A percentile compares a stretch with the other conserved stretches of the same genome.
These are phyloP conservation scores for Neonectria ditissima DNA, from an alignment of 2,329 filamentous ascomycete species.

Conservation along the genomic window DNA sequence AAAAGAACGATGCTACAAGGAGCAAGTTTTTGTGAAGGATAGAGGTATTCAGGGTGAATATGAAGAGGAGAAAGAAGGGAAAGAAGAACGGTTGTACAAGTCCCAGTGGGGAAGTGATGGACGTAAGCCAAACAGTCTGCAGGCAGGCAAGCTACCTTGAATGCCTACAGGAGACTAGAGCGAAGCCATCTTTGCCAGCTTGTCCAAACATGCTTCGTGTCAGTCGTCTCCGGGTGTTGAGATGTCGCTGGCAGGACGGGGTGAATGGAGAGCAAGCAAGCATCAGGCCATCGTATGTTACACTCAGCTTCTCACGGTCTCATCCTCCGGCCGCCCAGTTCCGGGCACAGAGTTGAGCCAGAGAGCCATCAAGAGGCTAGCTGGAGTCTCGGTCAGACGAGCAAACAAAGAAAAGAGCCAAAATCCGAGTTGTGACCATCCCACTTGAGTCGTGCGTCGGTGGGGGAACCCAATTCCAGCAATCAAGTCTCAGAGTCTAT, in stretches of 20 bases:
- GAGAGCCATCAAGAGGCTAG: neutral
- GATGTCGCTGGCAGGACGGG: neutral
- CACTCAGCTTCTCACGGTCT: constrained; percentile 11
- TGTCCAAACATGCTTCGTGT: neutral
- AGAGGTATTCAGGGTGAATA: neutral
- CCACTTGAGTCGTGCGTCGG: neutral
- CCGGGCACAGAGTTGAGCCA: neutral
- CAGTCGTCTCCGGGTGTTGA: constrained; percentile 11
- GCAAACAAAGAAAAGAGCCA: neutral
- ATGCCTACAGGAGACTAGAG: neutral
- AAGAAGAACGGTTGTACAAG: constrained; percentile 2
- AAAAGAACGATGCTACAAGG: neutral
- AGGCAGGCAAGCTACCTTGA: neutral
- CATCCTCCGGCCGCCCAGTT: neutral
- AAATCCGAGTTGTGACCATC: constrained; percentile 2
- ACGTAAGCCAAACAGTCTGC: neutral
- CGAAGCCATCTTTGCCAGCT: neutral
- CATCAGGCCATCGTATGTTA: constrained; percentile 17
- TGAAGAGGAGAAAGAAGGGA: neutral
- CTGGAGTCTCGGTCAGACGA: neutral
- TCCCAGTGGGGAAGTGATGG: neutral
- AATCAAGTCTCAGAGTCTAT: neutral
- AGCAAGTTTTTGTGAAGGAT: neutral
- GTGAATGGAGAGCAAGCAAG: neutral
- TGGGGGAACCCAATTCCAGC: constrained; percentile 16